Evolutionary conservation across 768 basidiomycete species (phyloP).

Genomic region (Russula sp.): DNA sequence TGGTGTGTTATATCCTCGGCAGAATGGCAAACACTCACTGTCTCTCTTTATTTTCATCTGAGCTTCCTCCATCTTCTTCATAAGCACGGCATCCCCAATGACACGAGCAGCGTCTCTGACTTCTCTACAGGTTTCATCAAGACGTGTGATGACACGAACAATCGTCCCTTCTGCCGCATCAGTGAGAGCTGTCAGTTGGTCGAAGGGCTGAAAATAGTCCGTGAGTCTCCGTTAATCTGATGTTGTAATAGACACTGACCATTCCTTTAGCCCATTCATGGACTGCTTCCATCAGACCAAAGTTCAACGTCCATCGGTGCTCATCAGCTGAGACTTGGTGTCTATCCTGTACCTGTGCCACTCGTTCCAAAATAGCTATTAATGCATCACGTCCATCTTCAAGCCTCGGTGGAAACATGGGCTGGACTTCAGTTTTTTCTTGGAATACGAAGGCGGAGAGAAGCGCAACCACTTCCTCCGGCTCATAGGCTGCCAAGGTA

Average conservation of each 20-base stretch:
- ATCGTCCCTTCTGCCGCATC: slow-evolving; percentile 97
- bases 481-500: slow-evolving; percentile 81
- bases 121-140: slow-evolving; percentile 96
- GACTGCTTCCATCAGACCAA: slow-evolving; percentile 91
- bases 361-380: slow-evolving; percentile 65
- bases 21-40: slow-evolving; percentile 51
- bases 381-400: slow-evolving; percentile 78
- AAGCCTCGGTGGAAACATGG: slow-evolving; percentile 71
- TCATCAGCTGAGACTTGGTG: slow-evolving; percentile 76
- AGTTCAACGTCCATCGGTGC: slow-evolving; percentile 75
- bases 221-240: neutral
- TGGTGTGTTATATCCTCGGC: neutral
- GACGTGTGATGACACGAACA: slow-evolving; percentile 89
- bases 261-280: slow-evolving; percentile 99
- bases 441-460: slow-evolving; percentile 97
- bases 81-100: slow-evolving; percentile 91
- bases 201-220: slow-evolving; percentile 67
- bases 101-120: slow-evolving; percentile 96
- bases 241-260: slow-evolving; percentile 44
- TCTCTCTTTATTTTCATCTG: slow-evolving; percentile 93
- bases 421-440: slow-evolving; percentile 92
- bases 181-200: slow-evolving; percentile 87
- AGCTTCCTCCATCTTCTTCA: slow-evolving; percentile 97
- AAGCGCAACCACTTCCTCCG: slow-evolving; percentile 93
- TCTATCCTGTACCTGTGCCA: slow-evolving; percentile 72